Conservation (phyloP, 257 asterid genomes). For the Plectranthus barbatus region DNA sequence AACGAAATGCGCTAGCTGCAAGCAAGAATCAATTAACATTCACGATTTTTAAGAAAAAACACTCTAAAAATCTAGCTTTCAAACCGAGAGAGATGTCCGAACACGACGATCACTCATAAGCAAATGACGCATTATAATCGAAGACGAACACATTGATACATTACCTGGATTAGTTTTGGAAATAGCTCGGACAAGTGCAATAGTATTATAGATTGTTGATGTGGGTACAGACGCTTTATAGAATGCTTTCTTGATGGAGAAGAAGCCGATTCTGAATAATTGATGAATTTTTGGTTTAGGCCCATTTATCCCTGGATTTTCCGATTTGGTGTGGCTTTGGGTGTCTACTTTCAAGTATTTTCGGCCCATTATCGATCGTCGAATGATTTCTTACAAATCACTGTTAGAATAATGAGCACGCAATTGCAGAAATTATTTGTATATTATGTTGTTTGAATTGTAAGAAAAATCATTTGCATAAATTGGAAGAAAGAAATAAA, state of each 20-base stretch:
- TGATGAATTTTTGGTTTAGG: background rate
- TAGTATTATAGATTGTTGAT: background rate
- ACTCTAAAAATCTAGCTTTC: background rate
- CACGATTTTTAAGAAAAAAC: background rate
- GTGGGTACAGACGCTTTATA: background rate
- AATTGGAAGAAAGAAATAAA: too few species aligned
- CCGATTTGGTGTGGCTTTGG: background rate
- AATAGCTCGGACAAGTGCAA: background rate
- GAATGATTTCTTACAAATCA: too few species aligned
- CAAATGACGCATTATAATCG: background rate
- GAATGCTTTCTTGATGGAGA: slow-evolving; percentile 10
- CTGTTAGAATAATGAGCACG: too few species aligned
- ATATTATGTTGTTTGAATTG: too few species aligned
- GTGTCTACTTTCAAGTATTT: background rate
- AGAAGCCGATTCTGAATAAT: background rate
- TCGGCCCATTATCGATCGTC: background rate
- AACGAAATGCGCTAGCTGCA: background rate
- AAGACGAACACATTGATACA: background rate
- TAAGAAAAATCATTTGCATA: too few species aligned
- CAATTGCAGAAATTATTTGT: too few species aligned
- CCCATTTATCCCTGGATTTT: background rate
- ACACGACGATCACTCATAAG: background rate
- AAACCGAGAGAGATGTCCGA: background rate
- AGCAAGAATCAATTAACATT: background rate
- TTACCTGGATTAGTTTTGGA: slow-evolving; percentile 4